Conservation (phyloP, 306 rosid genomes). For the Cercis canadensis region DNA sequence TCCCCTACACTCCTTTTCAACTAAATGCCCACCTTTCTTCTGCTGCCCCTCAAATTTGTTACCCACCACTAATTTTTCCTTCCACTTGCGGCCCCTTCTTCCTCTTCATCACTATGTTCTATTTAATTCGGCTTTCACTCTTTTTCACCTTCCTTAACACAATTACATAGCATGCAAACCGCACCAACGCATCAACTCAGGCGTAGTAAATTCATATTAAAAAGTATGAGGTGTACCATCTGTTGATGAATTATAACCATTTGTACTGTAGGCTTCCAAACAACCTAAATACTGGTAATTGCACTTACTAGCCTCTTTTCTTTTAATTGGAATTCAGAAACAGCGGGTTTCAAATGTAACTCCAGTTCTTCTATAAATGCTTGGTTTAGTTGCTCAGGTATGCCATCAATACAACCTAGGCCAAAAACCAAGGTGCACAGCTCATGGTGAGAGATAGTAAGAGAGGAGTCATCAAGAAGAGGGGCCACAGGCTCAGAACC, state of each 20-base stretch:
- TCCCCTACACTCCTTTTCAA: slow-evolving; percentile 33
- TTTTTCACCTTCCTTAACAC: slow-evolving; percentile 39
- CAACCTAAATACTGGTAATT: too few relatives aligned
- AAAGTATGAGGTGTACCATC: too few relatives aligned
- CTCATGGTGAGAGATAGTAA: background rate
- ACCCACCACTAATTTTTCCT: slow-evolving; percentile 17
- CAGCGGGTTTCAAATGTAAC: background rate
- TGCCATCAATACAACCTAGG: too few relatives aligned
- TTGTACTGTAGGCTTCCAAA: too few relatives aligned
- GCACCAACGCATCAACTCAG: too few relatives aligned
- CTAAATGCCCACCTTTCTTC: slow-evolving; percentile 42
- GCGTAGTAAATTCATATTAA: too few relatives aligned
- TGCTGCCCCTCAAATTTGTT: slow-evolving; percentile 32
- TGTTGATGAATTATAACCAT: too few relatives aligned
- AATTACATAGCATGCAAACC: slow-evolving; percentile 7
- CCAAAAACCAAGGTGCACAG: background rate
- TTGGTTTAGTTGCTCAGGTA: too few relatives aligned
- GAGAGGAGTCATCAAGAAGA: slow-evolving; percentile 27
- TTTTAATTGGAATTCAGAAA: background rate
- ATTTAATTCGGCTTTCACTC: background rate
- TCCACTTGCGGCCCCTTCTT: background rate
- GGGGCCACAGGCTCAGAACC: slow-evolving; percentile 6
- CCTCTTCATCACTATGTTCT: too few relatives aligned
- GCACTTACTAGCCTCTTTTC: too few relatives aligned
- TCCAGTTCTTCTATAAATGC: too few relatives aligned